Base-by-base conservation (phyloP, 768 basidiomycete genomes). In the Leccinellum albellum region DNA sequence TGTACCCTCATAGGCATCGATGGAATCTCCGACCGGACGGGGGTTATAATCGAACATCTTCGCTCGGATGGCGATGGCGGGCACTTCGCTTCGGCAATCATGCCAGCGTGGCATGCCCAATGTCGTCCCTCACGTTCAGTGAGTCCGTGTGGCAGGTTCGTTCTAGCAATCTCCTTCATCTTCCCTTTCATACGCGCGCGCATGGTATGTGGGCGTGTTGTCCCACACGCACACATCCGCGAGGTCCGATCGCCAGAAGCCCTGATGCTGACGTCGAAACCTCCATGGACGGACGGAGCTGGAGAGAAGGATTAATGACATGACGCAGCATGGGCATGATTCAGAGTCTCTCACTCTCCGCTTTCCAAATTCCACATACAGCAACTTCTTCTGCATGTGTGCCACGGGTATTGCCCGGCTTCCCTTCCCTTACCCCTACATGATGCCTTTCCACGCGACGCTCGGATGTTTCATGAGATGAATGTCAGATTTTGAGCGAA, bases 381-480 rank as follows among this genome's bases (percentile, higher is more conserved):
- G 40, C n/a, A 40, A 40, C 17, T 37, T n/a, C 35, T 37, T 37
- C 17, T 40, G 40, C 40, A 10, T 40, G 40, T 40, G n/a, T 40
- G n/a, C 40, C 40, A 40, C 40, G 40, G 37, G 40, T 40, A 3
- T 40, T 40, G 10, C n/a, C 40, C n/a, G 37, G 37, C 37, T 40
- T 40, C 37, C 10, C 40, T 40, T 40, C 40, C 40, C 40, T 40
- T 20, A 20, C 40, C 40, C 40, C 40, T 40, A 40, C 37, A 40
- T 33, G 33, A 33, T 20, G 10, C 37, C 37, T n/a, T 40, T 58
- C 51, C 53, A n/a, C 53, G 53, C 67, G 66, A 59, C 64, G 2
- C 21, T 61, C 65, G 67, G 63, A 54, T 29, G 64, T 71, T 68
- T 66, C 66, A 68, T 40, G 31, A 17, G 33, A 44, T 44, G 40